A percentile compares a stretch with the other conserved stretches of the same genome.
These are phyloP conservation scores for Tulasnella sp. DNA, from an alignment of 768 basidiomycete species.

Conservation along the genomic window DNA sequence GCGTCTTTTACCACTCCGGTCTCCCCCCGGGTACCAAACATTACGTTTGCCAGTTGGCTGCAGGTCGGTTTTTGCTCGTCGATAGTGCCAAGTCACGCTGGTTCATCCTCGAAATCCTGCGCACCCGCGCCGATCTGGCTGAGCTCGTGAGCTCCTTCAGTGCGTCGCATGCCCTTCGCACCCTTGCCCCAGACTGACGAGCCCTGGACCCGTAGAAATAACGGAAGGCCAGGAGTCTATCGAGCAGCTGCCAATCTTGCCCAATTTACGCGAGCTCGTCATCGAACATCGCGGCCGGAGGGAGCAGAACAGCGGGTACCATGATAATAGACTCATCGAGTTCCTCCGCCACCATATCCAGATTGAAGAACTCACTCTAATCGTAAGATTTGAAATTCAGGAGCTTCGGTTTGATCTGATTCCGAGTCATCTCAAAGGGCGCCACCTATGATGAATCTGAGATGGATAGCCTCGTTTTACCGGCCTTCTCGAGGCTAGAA, in stretches of 20 bases:
- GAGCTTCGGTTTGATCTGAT: not conserved
- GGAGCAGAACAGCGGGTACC: constrained; percentile 14
- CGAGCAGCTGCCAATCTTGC: constrained; percentile 1
- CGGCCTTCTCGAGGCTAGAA: not conserved
- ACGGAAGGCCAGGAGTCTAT: constrained; percentile 15
- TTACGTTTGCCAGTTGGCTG: constrained; percentile 2
- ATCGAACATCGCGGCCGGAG: constrained; percentile 7
- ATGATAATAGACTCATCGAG: constrained; percentile 9
- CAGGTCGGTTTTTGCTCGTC: constrained; percentile 7
- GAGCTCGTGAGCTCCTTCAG: constrained; percentile 3
- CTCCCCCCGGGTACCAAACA: not conserved
- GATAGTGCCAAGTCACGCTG: constrained; percentile 10
- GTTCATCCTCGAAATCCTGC: constrained; percentile 1
- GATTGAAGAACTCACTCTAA: constrained; percentile 11
- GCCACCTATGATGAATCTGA: constrained; percentile 10
- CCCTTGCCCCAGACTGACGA: not conserved
- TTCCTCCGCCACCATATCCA: not conserved
- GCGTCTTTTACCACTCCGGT: constrained; percentile 2
- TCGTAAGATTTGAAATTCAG: constrained; percentile 10
- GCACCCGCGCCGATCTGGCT: constrained; percentile 3
- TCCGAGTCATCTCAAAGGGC: not conserved
- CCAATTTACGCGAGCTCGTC: constrained; percentile 2
- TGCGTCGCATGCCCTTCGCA: not conserved
- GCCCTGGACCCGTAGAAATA: not conserved
- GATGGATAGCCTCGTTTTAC: not conserved